Evolutionary conservation across 2,329 filamentous ascomycete genomes (phyloP), one percentile per base, ranked within the genome.

Genomic region (Laburnicola sp.): DNA sequence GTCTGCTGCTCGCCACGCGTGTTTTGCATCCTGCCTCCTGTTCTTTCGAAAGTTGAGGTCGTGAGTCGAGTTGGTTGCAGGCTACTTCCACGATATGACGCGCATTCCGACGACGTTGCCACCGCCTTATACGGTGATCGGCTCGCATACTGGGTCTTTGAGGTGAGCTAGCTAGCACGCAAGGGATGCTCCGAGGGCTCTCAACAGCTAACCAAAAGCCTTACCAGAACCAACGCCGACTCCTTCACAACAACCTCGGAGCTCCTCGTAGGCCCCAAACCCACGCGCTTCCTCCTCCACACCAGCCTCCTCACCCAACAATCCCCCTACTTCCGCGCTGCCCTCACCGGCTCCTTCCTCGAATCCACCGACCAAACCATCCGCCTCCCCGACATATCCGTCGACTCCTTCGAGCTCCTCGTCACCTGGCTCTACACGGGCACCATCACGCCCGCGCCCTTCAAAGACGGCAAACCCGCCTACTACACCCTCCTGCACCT

Each of bases 391-490:
- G 76, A 78, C 50, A 69, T 79, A 44, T 68, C 69, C 51, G 70
- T 75, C 21, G 70, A 75, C 27, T 72, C 72, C 50, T 80, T 80
- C 63, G 76, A 78, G 50, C 77, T 78, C 69, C 77, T 79, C 59
- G 66, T 78, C n/a, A 68, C 74, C 51, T 81, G 78, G 78, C 71
- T 80, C 4, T 81, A 81, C 69, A 77, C 75, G 5, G 71, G 72
- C 28, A 58, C 61, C 26, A 72, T 75, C 55, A 57, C 47, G 56
- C 65, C 52, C 1, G 52, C 74, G 26, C 74, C 76, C 49, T 78
- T 76, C 65, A 72, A 76, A 54, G 71, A 74, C 27, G 75, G 74
- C 21, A 75, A 73, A 52, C 77, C 78, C 4, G 78, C 78, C 26
- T 80, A 80, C 68, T 80, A 79, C 66, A 71, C 76, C 1, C 71